Base-by-base conservation (phyloP, 2,329 filamentous ascomycete species). In the Aspergillus sp. region DNA sequence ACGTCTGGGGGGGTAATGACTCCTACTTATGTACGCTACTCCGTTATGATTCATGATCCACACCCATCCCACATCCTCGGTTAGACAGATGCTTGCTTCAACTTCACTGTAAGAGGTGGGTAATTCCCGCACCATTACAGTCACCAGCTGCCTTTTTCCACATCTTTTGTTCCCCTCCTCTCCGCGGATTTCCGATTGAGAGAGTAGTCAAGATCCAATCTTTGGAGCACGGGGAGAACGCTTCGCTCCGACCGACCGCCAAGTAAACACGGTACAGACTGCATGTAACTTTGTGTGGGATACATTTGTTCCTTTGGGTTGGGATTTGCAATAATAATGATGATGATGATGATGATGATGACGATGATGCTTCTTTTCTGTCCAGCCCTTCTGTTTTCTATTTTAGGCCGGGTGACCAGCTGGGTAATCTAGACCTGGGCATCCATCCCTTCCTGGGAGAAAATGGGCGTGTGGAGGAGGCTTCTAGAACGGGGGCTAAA, bases 181-280 rank as follows among this genome's bases (percentile, higher is more conserved):
- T 60, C 58, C 58, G 58, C 45, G 19, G 49, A 55, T 48, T 60
- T 43, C 58, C 58, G 58, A 55, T 19, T 7, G 21, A 15, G 30
- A 36, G 19, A 23, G 25, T 15, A 36, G 32, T 49, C 12, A 10
- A 30, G n/a, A 52, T 36, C 52, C 45, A 56, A 56, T 56, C 52
- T 54, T 49, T 28, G 47, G 28, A 55, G 58, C 52, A 60, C 52
- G 53, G 52, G 52, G 41, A 23, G 12, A 17, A 19, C 53, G 19
- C 21, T 32, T 55, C 41, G 15, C n/a, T 45, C 25, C 41, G 25
- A 15, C 54, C 41, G n/a, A 28, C 23, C 25, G 47, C 47, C 47
- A 50, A 50, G 47, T 50, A 17, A 45, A 45, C 41, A 45, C 41
- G 41, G 41, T 45, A 45, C 41, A 17, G 41, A 6, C 23, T 50